Percentiles rank a stretch among this genome's conserved stretches.
These are phyloP conservation scores for Solanum verrucosum DNA, from an alignment of 257 asterid genomes.

Conservation along the genomic window DNA sequence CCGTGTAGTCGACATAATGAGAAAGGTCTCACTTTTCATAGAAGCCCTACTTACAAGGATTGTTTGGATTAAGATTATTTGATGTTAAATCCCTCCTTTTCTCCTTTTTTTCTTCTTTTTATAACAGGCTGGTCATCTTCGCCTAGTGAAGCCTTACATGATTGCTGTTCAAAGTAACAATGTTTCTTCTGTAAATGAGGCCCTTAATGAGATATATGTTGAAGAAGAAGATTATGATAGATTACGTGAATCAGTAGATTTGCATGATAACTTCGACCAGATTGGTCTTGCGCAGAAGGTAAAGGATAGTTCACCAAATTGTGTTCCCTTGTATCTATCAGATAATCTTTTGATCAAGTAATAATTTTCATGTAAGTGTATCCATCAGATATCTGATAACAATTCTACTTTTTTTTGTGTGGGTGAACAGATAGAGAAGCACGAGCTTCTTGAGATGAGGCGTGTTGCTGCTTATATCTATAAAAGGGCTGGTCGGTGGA, in stretches of 20 bases:
- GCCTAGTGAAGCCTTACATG: conserved; percentile 95
- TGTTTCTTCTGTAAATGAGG: conserved; percentile 96
- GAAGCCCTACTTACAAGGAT: not conserved
- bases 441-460: conserved; percentile 99
- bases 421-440: conserved; percentile 83
- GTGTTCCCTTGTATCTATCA: not conserved
- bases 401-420: not conserved
- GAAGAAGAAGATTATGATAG: conserved; percentile 98
- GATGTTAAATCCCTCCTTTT: not conserved
- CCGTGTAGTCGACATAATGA: conserved; percentile 97
- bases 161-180: conserved; percentile 99
- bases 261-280: conserved; percentile 94
- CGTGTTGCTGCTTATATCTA: conserved; percentile 98
- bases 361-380: not conserved
- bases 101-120: conserved; percentile 15
- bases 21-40: conserved; percentile 51
- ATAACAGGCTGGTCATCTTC: conserved; percentile 84
- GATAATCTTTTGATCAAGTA: not conserved
- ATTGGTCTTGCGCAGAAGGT: conserved; percentile 99
- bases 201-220: conserved; percentile 91
- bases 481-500: conserved; percentile 99
- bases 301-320: not conserved
- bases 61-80: not conserved
- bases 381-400: not conserved
- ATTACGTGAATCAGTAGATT: conserved; percentile 87